phyloP scores from a whole-genome alignment of 2,329 filamentous ascomycete genomes.

The Fusarium illudens region DNA sequence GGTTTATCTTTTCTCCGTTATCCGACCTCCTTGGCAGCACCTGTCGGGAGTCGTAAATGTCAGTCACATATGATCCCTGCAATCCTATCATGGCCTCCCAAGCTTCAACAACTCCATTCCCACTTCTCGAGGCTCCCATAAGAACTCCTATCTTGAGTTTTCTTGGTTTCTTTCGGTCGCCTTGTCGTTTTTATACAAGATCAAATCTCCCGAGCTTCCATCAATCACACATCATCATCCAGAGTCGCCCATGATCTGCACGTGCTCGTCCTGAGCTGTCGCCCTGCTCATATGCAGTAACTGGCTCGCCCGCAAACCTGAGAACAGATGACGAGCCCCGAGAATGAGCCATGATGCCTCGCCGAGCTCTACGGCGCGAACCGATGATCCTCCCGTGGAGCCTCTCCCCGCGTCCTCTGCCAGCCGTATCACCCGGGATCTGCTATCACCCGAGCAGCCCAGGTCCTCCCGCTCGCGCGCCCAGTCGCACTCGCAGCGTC shows the following conservation, averaged over 20 bases:
- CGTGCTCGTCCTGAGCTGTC: slow-evolving; percentile 38
- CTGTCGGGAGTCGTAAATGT: slow-evolving; percentile 9
- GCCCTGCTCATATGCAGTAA: slow-evolving; percentile 45
- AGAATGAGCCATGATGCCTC: slow-evolving; percentile 63
- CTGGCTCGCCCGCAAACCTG: slow-evolving; percentile 37
- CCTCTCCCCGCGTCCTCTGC: slow-evolving; percentile 17
- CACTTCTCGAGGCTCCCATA: slow-evolving; percentile 18
- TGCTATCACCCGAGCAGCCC: slow-evolving; percentile 20
- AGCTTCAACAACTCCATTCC: slow-evolving; percentile 23
- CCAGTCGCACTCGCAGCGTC: slow-evolving; percentile 45
- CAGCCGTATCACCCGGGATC: slow-evolving; percentile 32
- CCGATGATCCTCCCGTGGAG: slow-evolving; percentile 33
- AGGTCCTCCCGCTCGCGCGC: slow-evolving; percentile 26
- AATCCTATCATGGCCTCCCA: slow-evolving; percentile 39
- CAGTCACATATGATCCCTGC: slow-evolving; percentile 33
- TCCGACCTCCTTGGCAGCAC: not conserved
- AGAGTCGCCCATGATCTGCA: slow-evolving; percentile 37
- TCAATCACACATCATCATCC: not conserved
- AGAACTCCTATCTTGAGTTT: slow-evolving; percentile 11
- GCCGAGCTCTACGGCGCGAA: slow-evolving; percentile 51
- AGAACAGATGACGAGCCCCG: slow-evolving; percentile 47
- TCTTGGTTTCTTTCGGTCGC: slow-evolving; percentile 8
- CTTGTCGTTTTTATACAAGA: not conserved
- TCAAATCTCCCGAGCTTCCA: not conserved
- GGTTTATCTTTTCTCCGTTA: slow-evolving; percentile 26